Evolutionary conservation across 345 rosid species (phyloP), one percentile per base, ranked within the genome.

Genomic region (Citrus australasica): DNA sequence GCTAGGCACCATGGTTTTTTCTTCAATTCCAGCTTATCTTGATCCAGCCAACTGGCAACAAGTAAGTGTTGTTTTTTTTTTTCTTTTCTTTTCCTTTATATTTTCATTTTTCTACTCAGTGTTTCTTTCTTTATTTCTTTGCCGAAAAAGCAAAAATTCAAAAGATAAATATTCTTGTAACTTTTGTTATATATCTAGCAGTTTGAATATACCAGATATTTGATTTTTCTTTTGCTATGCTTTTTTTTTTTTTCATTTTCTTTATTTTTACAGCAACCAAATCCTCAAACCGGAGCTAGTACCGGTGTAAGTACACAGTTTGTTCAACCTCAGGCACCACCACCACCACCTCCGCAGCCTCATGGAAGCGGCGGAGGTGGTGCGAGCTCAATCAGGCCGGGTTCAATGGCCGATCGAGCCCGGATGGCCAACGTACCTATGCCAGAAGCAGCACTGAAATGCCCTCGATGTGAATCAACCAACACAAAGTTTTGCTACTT

Each of bases 31-130:
- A 85, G 87, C 97, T 87, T 94, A 96, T 88, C 97, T 92, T 88
- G 99, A 94, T 92, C 98, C 95, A 72, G 81, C 93, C 89, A 94
- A 94, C 93, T 96, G 98, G 98, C 98, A 91, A 74, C 97, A 90
- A 83, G 98, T 93, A 88, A 79, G 92, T 74, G 1, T 46, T 25
- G 25, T 25, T 25, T 25, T 46, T 11, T 46, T 78, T 56, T 19
- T 30, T 35, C 46, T 9, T 42, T 64, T 64, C 9, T 62, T 16
- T 62, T 25, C 32, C 66, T 64, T 48, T 69, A 16, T 53, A 53
- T 55, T 38, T 53, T 60, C 24, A n/a, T 25, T 76, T 46, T 56
- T 69, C 28, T 21, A 68, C 76, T 17, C 42, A 69, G 67, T 67
- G 79, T 86, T 83, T 81, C 64, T 69, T 71, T 83, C 84, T 82